Percentiles rank a stretch among this genome's conserved stretches.
phyloP scores from a whole-genome alignment of 2,329 filamentous ascomycete genomes.

The Claviceps monticola region DNA sequence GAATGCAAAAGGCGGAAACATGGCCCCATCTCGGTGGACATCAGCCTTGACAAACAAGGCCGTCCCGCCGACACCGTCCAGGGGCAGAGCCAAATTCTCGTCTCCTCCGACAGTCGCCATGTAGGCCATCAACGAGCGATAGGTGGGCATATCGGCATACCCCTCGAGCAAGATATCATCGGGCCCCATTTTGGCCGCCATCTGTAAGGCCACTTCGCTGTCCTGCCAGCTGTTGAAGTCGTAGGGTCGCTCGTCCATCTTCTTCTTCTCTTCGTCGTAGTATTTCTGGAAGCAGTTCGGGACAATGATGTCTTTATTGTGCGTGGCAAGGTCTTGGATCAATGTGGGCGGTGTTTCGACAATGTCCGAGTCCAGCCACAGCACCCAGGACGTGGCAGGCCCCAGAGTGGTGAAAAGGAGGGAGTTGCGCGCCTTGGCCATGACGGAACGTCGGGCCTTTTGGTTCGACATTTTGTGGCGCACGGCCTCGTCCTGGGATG shows the following conservation, averaged over 20 bases:
- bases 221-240: slow-evolving; percentile 98
- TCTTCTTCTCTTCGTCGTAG: slow-evolving; percentile 52
- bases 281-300: slow-evolving; percentile 93
- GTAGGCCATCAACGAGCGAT: slow-evolving; percentile 81
- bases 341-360: slow-evolving; percentile 72
- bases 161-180: slow-evolving; percentile 92
- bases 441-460: slow-evolving; percentile 70
- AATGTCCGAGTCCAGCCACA: slow-evolving; percentile 91
- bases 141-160: slow-evolving; percentile 86
- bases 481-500: slow-evolving; percentile 73
- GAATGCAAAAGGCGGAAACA: slow-evolving; percentile 95
- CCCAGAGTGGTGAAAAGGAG: slow-evolving; percentile 90
- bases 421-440: slow-evolving; percentile 89
- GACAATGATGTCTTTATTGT: slow-evolving; percentile 83
- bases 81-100: slow-evolving; percentile 47
- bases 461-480: slow-evolving; percentile 87
- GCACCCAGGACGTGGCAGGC: slow-evolving; percentile 82
- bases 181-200: slow-evolving; percentile 68
- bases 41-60: slow-evolving; percentile 90
- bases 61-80: slow-evolving; percentile 91
- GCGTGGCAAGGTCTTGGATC: slow-evolving; percentile 80
- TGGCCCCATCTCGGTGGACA: slow-evolving; percentile 91
- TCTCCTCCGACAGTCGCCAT: slow-evolving; percentile 48
- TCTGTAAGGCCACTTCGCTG: slow-evolving; percentile 59
- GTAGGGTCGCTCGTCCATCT: slow-evolving; percentile 68